These are phyloP conservation scores for Craterostigma plantagineum DNA, from an alignment of 257 asterid genomes.

Conservation along the genomic window DNA sequence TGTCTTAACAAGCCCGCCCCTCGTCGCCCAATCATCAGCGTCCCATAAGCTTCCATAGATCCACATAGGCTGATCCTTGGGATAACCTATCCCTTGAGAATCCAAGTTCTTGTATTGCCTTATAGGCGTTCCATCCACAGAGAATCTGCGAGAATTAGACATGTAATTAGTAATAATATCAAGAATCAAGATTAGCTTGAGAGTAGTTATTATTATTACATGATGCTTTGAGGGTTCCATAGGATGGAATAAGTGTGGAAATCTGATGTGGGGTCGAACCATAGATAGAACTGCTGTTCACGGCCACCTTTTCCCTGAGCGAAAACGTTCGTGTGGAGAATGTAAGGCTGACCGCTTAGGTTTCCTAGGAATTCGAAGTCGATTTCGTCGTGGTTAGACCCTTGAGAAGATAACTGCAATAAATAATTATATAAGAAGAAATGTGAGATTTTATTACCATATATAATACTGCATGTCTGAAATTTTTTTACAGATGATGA, in stretches of 20 bases:
- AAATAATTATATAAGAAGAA: no score
- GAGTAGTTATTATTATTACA: no score
- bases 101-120: conserved; percentile 32
- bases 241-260: conserved; percentile 34
- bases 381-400: conserved; percentile 25
- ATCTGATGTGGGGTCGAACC: conserved; percentile 38
- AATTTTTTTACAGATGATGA: no score
- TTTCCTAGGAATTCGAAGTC: conserved; percentile 39
- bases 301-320: conserved; percentile 25
- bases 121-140: conserved; percentile 51
- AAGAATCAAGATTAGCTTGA: no score
- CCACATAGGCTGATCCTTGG: conserved; percentile 27
- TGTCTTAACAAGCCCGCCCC: conserved; percentile 23
- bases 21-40: conserved; percentile 25
- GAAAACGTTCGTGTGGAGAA: conserved; percentile 29
- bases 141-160: conserved; percentile 32
- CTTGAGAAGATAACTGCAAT: conserved; percentile 27
- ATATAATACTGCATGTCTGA: no score
- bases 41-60: conserved; percentile 19
- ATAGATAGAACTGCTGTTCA: conserved; percentile 34
- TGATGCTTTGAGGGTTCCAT: conserved; percentile 32
- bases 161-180: no score
- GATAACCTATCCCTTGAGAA: conserved; percentile 20
- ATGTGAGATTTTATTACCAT: no score
- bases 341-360: conserved; percentile 26